phyloP scores from a whole-genome alignment of 2,329 filamentous ascomycete species.

The Cladophialophora exuberans region DNA sequence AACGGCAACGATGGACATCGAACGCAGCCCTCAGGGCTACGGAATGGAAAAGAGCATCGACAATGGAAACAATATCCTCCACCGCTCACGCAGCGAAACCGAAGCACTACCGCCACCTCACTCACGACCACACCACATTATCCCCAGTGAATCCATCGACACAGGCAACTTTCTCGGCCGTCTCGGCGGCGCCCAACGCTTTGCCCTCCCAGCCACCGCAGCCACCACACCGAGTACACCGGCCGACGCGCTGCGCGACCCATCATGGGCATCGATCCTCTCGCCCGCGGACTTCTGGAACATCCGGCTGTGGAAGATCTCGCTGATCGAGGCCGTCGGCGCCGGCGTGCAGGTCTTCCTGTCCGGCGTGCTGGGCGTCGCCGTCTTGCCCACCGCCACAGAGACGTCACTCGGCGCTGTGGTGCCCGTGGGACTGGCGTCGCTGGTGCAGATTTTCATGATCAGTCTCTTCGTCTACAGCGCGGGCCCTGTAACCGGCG shows the following conservation, averaged over 20 bases:
- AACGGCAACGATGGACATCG: too few relatives aligned
- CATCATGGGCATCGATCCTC: constrained; percentile 1
- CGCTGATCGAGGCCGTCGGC: constrained; percentile 42
- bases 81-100: background rate
- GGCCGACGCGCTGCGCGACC: background rate
- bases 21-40: too few relatives aligned
- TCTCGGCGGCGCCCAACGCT: background rate
- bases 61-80: background rate
- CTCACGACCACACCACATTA: background rate
- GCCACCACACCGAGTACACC: background rate
- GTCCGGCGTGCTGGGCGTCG: background rate
- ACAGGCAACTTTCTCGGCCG: constrained; percentile 1
- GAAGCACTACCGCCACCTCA: background rate
- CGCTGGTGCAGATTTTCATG: constrained; percentile 33
- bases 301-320: constrained; percentile 8
- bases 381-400: background rate
- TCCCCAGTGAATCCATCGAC: background rate
- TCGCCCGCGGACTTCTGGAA: background rate
- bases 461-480: constrained; percentile 55
- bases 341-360: constrained; percentile 35
- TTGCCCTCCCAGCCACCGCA: background rate
- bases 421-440: background rate
- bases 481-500: constrained; percentile 52
- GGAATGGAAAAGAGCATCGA: too few relatives aligned
- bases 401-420: background rate